Evolutionary conservation across 176 grass and related monocot species (phyloP), one percentile per base, ranked within the genome.

Genomic region (Neostapfia colusana): DNA sequence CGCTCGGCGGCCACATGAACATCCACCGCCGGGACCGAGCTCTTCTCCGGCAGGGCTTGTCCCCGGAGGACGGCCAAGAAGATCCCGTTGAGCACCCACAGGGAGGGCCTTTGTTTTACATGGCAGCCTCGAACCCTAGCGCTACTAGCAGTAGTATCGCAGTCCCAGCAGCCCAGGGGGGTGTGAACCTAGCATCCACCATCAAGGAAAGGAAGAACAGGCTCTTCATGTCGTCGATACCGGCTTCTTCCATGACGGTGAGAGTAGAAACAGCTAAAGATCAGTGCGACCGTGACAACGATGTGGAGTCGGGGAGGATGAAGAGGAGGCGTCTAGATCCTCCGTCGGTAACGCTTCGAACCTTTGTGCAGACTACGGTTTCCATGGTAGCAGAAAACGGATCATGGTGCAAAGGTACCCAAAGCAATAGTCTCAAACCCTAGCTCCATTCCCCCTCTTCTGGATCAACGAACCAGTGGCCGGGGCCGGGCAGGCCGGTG

Each of bases 1-100:
- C 95, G 11, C 95, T 98, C 2, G 95, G 95, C 16, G 91, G 95
- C 10, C 95, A 98, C 91, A 98, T 98, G 95, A 98, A 98, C 80
- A 83, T 98, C 45, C 95, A 98, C 82, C 85, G 95, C 50, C 88
- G 89, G 21, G 91, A 98, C 56, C 77, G 95, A 3, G 91, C 95
- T 34, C 86, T 70, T 81, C 95, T 98, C 63, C 81, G 76, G 54
- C 89, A 79, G 16, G 36, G 57, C 15, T 39, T 59, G 13, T 39
- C 51, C 36, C 44, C 70, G 10, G 44, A 79, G 15, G 76, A 46
- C 73, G 24, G 11, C 72, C 9, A 57, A 12, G 50, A 37, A 38
- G 61, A 12, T 1, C 31, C 23, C 46, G 61, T 24, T 38, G 81
- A 81, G 9, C 73, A 76, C 26, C 28, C 65, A 49, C 31, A 31